Evolutionary conservation across 306 rosid genomes (phyloP).

Genomic region (Herpetospermum pedunculosum): DNA sequence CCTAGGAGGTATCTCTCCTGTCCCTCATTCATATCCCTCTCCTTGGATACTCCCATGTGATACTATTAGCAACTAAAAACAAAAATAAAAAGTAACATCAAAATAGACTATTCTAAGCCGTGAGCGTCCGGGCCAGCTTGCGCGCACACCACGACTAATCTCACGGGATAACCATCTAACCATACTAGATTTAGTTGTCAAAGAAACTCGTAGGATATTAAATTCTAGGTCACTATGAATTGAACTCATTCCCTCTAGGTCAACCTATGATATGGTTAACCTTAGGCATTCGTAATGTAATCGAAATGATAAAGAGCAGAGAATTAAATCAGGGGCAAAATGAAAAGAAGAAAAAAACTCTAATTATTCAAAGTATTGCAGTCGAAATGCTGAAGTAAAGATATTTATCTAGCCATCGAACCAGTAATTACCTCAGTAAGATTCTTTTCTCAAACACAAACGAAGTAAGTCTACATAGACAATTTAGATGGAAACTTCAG

Average conservation of each 20-base stretch:
- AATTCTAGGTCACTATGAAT: too few species aligned
- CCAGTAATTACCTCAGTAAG: not conserved
- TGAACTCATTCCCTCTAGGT: too few species aligned
- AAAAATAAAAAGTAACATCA: not conserved
- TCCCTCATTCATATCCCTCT: not conserved
- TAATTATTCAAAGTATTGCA: not conserved
- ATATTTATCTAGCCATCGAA: not conserved
- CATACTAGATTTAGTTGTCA: too few species aligned
- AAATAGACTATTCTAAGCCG: not conserved
- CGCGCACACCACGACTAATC: too few species aligned
- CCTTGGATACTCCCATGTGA: not conserved
- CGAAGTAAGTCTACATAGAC: not conserved
- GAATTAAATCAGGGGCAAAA: too few species aligned
- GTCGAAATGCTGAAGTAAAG: not conserved
- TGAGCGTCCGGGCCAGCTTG: too few species aligned
- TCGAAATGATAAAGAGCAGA: too few species aligned
- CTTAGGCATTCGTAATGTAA: too few species aligned
- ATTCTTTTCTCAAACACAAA: not conserved
- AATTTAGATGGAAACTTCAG: not conserved
- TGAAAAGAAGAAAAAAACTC: too few species aligned
- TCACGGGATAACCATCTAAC: too few species aligned
- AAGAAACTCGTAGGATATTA: too few species aligned
- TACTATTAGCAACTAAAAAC: not conserved
- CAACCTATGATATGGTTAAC: too few species aligned
- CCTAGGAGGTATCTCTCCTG: not conserved